Evolutionary conservation across 192 early-diverging fungal genomes (phyloP).

Genomic region (Coemansia sp.): DNA sequence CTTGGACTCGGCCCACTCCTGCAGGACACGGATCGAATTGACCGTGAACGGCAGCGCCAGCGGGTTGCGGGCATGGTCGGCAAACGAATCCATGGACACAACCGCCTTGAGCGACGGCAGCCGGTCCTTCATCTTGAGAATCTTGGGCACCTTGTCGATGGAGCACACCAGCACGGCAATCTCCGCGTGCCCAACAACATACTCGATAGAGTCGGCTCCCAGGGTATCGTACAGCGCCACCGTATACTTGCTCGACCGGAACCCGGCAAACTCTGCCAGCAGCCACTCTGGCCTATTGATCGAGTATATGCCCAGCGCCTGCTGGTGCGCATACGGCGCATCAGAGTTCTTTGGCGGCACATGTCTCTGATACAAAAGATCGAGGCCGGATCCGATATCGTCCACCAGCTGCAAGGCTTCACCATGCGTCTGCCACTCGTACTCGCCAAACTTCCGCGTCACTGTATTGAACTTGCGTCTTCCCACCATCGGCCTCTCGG

Average conservation of each 20-base stretch:
- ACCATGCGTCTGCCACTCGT: conserved; percentile 61
- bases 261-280: conserved; percentile 61
- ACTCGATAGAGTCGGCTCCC: conserved; percentile 74
- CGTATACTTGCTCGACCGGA: conserved; percentile 55
- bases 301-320: conserved; percentile 64
- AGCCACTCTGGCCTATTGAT: conserved; percentile 73
- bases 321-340: conserved; percentile 18
- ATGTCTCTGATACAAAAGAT: conserved; percentile 53
- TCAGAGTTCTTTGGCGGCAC: not conserved
- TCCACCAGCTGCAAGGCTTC: conserved; percentile 55
- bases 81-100: conserved; percentile 65
- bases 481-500: conserved; percentile 54
- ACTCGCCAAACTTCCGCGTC: conserved; percentile 53
- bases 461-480: conserved; percentile 53
- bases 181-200: conserved; percentile 76
- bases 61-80: conserved; percentile 31
- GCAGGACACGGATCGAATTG: conserved; percentile 31
- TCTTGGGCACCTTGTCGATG: conserved; percentile 52
- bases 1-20: conserved; percentile 58
- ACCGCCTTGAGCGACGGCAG: conserved; percentile 67
- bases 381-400: conserved; percentile 63
- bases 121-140: conserved; percentile 51
- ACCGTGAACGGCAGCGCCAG: conserved; percentile 28
- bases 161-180: conserved; percentile 60
- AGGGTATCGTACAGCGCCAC: conserved; percentile 88